Evolutionary conservation across 805 yeast species (phyloP), one percentile per base, ranked within the genome.

Genomic region (Ogataea thermomethanolica): DNA sequence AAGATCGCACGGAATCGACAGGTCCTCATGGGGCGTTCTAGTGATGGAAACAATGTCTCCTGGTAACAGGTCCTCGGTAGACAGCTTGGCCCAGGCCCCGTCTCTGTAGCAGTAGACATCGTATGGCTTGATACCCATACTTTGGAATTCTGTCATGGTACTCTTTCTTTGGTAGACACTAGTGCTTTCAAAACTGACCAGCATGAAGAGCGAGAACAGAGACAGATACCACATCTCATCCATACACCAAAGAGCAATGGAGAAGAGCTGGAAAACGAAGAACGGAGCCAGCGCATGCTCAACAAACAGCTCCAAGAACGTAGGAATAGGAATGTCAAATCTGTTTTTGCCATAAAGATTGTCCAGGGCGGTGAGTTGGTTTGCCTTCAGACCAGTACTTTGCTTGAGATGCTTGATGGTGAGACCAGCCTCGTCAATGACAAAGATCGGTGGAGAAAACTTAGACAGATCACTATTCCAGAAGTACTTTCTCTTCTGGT

Each of bases 231-330:
- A 93, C 69, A 85, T 83, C 53, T 91, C 97, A 66, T 93, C 98
- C 78, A 93, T 77, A 58, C 87, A 76, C 97, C 98, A 93, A 47
- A 93, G 71, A 4, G 91, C 95, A 44, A 91, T 95, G 59, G 97
- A 90, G 62, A 93, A 93, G 42, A 93, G 73, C 69, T 93, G 99
- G 71, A 93, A 93, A 20, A 93, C 96, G 55, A 93, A 93, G 62
- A 93, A 87, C 9, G 99, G 99, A 10, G 99, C 98, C 28, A 93
- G 90, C 8, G 98, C 98, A 61, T 93, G 99, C 65, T 93, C 98
- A 58, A 87, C 83, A 71, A 93, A 93, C 55, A 93, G 71, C 63
- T 91, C 98, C 41, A 75, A 48, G 54, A 93, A 91, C 0, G 96
- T 78, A 36, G 99, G 99, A 40, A 93, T 76, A 23, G 99, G 99